These are phyloP conservation scores for Penicillium sp. DNA, from an alignment of 2,329 filamentous ascomycete genomes.

Conservation along the genomic window DNA sequence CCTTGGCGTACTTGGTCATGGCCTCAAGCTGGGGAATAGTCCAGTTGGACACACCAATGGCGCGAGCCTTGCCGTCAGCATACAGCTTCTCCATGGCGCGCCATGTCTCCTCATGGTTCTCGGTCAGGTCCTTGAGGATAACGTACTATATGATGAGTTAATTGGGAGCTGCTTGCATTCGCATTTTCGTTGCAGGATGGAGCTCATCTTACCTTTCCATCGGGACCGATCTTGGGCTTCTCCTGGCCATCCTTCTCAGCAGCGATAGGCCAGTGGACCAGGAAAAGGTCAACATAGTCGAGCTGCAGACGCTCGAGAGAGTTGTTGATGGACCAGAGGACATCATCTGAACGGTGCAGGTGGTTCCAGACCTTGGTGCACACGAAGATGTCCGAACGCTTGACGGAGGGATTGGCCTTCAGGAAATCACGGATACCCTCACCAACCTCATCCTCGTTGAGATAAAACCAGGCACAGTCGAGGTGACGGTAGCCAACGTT, in stretches of 20 bases:
- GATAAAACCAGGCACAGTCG: slow-evolving; percentile 57
- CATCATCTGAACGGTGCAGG: slow-evolving; percentile 49
- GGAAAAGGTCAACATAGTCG: slow-evolving; percentile 71
- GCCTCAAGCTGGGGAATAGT: slow-evolving; percentile 50
- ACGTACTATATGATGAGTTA: slow-evolving; percentile 48
- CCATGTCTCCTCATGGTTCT: slow-evolving; percentile 64
- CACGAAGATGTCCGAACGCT: slow-evolving; percentile 53
- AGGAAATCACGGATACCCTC: slow-evolving; percentile 56
- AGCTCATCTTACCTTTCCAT: slow-evolving; percentile 48
- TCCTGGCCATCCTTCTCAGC: slow-evolving; percentile 51
- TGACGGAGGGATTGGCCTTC: slow-evolving; percentile 47
- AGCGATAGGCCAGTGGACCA: slow-evolving; percentile 54
- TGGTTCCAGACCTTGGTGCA: slow-evolving; percentile 56
- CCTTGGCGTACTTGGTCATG: slow-evolving; percentile 45
- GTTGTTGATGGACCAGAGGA: slow-evolving; percentile 54
- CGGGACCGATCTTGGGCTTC: slow-evolving; percentile 50
- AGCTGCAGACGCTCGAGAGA: slow-evolving; percentile 66
- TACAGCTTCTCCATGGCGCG: slow-evolving; percentile 65
- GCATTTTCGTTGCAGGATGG: background rate
- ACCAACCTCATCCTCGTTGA: slow-evolving; percentile 56
- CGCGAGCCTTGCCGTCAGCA: slow-evolving; percentile 60
- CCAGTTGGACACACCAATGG: slow-evolving; percentile 80
- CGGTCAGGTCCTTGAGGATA: slow-evolving; percentile 63
- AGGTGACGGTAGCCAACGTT: slow-evolving; percentile 55
- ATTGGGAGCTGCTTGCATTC: background rate